Evolutionary conservation across 2,329 filamentous ascomycete species (phyloP), one percentile per base, ranked within the genome.

Genomic region (Trichoderma aggressivum): DNA sequence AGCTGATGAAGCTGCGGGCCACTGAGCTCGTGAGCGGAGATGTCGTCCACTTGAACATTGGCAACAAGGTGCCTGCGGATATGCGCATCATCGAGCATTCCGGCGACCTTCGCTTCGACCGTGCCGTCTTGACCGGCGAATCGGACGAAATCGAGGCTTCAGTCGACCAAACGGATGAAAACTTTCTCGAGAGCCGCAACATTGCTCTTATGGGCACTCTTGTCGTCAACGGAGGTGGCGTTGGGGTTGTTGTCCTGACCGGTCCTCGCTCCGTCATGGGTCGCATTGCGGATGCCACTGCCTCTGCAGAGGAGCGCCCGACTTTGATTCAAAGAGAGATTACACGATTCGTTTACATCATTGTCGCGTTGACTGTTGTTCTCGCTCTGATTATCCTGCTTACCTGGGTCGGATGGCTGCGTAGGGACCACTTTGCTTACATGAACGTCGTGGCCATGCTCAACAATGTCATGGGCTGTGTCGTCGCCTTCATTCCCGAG

Each of bases 41-140:
- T 70, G 76, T 86, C 26, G 80, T 86, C 7, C 80, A 84, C 11
- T 76, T 86, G 12, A 79, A 81, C 65, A 82, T 84, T 2, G 84
- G 84, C 5, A 82, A 85, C 75, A 85, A 84, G 8, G 83, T 86
- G 5, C 84, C 84, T 0, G 84, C 84, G 6, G 84, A 86, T 73
- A 72, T 86, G 32, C 81, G 84, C n/a, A 77, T 84, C 36, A 71
- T 84, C 3, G 77, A 75, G 7, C 80, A 81, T 70, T 84, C 82
- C 8, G 82, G 81, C 0, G 82, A 84, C 30, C 78, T 83, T 53
- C 80, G 81, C 1, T 84, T 84, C 69, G 82, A 84, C 43, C 76
- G 82, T 2, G 78, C 81, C 1, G 78, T 83, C 26, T 77, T 84
- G 28, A 84, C 82, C 0, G 82, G 82, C 30, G 82, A 84, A 74